Percentiles rank a stretch among this genome's conserved stretches.
These are phyloP conservation scores for Fusarium napiforme DNA, from an alignment of 2,329 filamentous ascomycete species.

Conservation along the genomic window DNA sequence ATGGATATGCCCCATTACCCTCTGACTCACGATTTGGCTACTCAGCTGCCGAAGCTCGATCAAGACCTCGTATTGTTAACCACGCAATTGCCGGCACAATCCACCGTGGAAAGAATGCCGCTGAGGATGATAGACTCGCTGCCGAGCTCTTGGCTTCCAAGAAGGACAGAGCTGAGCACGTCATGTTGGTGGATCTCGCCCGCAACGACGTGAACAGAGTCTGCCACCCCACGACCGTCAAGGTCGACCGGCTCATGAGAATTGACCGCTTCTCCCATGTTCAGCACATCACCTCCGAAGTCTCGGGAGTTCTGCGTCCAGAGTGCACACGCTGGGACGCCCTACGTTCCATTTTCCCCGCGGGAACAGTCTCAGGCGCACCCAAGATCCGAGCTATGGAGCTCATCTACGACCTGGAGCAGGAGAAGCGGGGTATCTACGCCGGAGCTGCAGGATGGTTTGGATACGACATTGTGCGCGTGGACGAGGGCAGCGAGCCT, in stretches of 20 bases:
- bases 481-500: slow-evolving; percentile 62
- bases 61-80: slow-evolving; percentile 87
- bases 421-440: slow-evolving; percentile 94
- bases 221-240: slow-evolving; percentile 87
- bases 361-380: slow-evolving; percentile 93
- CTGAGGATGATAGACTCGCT: slow-evolving; percentile 83
- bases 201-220: slow-evolving; percentile 97
- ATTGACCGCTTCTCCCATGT: slow-evolving; percentile 96
- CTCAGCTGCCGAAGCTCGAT: slow-evolving; percentile 55
- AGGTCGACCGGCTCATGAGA: slow-evolving; percentile 93
- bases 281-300: slow-evolving; percentile 95
- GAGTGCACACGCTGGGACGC: slow-evolving; percentile 94
- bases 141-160: slow-evolving; percentile 69
- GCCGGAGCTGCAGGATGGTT: slow-evolving; percentile 98
- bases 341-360: slow-evolving; percentile 95
- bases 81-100: slow-evolving; percentile 98
- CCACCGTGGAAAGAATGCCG: slow-evolving; percentile 77
- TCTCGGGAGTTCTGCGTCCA: slow-evolving; percentile 86
- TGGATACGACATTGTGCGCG: slow-evolving; percentile 80
- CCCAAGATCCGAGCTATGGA: slow-evolving; percentile 98
- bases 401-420: slow-evolving; percentile 92
- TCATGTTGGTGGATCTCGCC: slow-evolving; percentile 97
- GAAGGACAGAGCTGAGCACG: slow-evolving; percentile 94
- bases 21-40: slow-evolving; percentile 43
- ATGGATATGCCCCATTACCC: slow-evolving; percentile 41